phyloP scores from a whole-genome alignment of 2,329 filamentous ascomycete genomes.

The Paramyrothecium sp. region DNA sequence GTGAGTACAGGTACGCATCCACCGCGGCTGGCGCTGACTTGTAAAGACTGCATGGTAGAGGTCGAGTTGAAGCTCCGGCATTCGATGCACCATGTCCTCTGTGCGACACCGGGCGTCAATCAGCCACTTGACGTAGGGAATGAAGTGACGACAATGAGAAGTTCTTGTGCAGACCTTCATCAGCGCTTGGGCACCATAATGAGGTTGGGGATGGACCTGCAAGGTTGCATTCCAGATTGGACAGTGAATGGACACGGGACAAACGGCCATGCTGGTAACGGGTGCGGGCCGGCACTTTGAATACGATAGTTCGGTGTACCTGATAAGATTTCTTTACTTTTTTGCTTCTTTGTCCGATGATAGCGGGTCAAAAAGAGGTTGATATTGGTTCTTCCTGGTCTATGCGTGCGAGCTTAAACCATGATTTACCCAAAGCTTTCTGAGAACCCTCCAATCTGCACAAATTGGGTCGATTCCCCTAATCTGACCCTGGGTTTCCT shows the following conservation, averaged over 20 bases:
- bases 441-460: too few species aligned
- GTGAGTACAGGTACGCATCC: not conserved
- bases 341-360: too few species aligned
- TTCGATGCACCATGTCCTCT: conserved; percentile 1
- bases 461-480: too few species aligned
- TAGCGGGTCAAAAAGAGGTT: too few species aligned
- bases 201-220: not conserved
- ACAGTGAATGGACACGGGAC: not conserved
- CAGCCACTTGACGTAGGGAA: not conserved
- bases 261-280: not conserved
- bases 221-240: not conserved
- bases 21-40: not conserved
- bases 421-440: too few species aligned
- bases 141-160: not conserved
- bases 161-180: not conserved
- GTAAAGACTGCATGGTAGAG: not conserved
- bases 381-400: too few species aligned
- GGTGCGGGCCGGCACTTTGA: too few species aligned
- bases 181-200: not conserved
- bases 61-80: conserved; percentile 1
- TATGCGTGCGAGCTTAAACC: too few species aligned
- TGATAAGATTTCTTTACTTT: too few species aligned
- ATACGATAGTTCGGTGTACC: too few species aligned
- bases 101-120: conserved; percentile 1
- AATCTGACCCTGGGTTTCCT: too few species aligned